phyloP scores from a whole-genome alignment of 441 rosid species.

The Adansonia gregorii region DNA sequence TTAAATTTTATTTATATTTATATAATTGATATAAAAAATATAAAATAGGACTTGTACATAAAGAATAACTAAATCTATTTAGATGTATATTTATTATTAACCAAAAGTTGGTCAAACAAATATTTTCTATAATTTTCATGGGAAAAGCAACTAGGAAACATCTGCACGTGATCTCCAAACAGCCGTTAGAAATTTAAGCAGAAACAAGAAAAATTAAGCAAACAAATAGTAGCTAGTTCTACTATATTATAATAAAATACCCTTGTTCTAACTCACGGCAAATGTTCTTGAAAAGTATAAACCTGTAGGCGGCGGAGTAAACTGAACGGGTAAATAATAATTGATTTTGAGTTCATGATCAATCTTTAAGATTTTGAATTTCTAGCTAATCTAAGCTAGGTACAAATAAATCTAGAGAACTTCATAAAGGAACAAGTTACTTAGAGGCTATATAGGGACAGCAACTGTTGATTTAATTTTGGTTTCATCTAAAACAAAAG shows the following conservation, averaged over 20 bases:
- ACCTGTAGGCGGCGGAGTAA: background rate
- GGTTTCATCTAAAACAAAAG: no score
- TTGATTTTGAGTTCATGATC: background rate
- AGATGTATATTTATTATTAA: background rate
- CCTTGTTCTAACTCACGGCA: background rate
- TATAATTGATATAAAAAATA: background rate
- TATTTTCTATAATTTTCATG: background rate
- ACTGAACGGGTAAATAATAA: background rate
- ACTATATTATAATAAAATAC: background rate
- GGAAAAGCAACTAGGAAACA: constrained; percentile 18
- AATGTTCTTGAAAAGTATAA: background rate
- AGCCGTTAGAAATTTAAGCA: background rate
- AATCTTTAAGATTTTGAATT: no score
- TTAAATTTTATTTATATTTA: background rate
- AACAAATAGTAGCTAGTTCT: background rate
- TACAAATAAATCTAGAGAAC: no score
- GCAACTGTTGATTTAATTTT: no score
- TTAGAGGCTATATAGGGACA: no score
- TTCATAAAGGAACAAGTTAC: no score
- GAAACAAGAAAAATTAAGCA: background rate
- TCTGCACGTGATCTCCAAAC: constrained; percentile 19
- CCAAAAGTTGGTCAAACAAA: background rate
- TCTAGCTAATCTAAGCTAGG: no score
- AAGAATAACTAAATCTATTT: no score
- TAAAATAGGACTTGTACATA: no score